Evolutionary conservation across 495 filamentous ascomycete species (phyloP).

Genomic region (Ascodesmis nigricans): DNA sequence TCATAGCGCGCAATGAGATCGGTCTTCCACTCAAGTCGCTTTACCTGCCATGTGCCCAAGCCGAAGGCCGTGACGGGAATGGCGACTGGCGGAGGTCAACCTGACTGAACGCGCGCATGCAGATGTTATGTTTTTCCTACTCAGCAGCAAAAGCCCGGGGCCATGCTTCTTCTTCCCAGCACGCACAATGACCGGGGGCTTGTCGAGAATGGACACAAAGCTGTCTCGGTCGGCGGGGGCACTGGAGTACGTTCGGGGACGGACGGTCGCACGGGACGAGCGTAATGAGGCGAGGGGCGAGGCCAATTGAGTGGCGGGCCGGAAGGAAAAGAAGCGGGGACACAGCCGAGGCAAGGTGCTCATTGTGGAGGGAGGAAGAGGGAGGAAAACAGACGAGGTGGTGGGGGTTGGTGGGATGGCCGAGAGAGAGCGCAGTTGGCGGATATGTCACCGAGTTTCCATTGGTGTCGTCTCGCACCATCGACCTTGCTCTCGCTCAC

Average conservation of each 20-base stretch:
- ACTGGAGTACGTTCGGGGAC: slow-evolving; percentile 5
- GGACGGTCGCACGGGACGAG: neutral
- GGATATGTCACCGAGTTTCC: no score
- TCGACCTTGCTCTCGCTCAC: no score
- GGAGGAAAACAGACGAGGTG: no score
- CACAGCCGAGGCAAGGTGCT: slow-evolving; percentile 8
- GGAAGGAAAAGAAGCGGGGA: slow-evolving; percentile 19
- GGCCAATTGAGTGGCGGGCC: neutral
- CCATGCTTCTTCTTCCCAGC: slow-evolving; percentile 47
- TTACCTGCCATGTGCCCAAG: slow-evolving; percentile 89
- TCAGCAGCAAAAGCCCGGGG: slow-evolving; percentile 58
- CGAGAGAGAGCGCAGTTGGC: no score
- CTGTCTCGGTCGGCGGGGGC: slow-evolving; percentile 39
- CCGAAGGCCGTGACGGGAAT: slow-evolving; percentile 81
- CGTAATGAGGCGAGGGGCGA: slow-evolving; percentile 9
- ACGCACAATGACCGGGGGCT: slow-evolving; percentile 55
- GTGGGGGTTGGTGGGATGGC: no score
- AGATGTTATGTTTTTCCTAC: slow-evolving; percentile 26
- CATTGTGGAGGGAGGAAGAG: slow-evolving; percentile 5
- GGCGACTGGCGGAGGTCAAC: slow-evolving; percentile 44
- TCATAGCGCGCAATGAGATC: slow-evolving; percentile 72
- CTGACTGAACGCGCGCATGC: neutral
- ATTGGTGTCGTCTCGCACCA: no score
- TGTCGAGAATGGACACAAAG: slow-evolving; percentile 68
- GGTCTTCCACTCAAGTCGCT: slow-evolving; percentile 82